Conservation (phyloP, 2,329 filamentous ascomycete genomes). For the Bipolaris bicolor region DNA sequence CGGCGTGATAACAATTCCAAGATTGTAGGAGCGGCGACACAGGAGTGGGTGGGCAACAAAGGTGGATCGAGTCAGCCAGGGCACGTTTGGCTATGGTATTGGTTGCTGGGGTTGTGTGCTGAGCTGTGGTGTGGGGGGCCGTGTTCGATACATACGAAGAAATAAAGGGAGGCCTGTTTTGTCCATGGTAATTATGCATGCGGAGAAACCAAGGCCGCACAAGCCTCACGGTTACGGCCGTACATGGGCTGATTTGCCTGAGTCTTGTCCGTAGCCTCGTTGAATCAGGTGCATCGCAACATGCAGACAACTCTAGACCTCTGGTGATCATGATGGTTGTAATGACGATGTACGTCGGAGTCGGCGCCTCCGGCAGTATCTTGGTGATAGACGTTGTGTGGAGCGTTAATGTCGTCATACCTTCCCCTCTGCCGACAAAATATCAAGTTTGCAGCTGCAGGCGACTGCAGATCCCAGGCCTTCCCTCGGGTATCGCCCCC, state of each 20-base stretch:
- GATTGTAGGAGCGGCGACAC: not conserved
- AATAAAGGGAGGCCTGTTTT: constrained; percentile 4
- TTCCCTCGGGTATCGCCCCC: constrained; percentile 9
- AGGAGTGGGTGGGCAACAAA: not conserved
- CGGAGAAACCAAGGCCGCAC: constrained; percentile 3
- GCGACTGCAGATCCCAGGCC: constrained; percentile 9
- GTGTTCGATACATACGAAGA: not conserved
- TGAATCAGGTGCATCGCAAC: not conserved
- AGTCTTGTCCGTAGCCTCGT: constrained; percentile 24
- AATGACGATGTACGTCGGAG: not conserved
- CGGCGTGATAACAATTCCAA: no score
- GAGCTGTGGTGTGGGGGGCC: constrained; percentile 6
- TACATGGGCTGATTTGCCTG: not conserved
- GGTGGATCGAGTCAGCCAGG: not conserved
- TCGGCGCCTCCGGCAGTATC: not conserved
- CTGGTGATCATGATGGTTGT: not conserved
- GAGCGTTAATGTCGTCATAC: constrained; percentile 17
- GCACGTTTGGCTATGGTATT: not conserved
- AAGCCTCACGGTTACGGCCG: not conserved
- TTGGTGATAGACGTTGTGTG: constrained; percentile 17
- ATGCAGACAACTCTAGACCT: not conserved
- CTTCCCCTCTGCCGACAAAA: constrained; percentile 5
- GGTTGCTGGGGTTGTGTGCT: not conserved
- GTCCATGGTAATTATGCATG: constrained; percentile 32
- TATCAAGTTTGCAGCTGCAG: constrained; percentile 11